Evolutionary conservation across 805 yeast genomes (phyloP), one percentile per base, ranked within the genome.

Genomic region (Lachancea mirantina): DNA sequence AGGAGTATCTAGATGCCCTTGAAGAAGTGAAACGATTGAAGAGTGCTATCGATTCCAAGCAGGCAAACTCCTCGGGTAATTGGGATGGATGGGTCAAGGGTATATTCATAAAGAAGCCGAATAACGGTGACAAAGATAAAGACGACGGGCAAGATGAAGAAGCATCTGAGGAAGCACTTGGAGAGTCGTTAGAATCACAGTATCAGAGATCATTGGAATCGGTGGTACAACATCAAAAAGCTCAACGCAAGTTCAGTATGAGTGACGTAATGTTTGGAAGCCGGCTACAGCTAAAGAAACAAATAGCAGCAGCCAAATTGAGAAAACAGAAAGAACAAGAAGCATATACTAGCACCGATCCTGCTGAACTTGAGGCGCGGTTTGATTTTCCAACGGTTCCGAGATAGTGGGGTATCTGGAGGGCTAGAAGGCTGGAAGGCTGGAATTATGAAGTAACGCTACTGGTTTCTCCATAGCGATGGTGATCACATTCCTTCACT

Each of bases 71-170:
- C 9, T 23, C 37, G 11, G 46, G 52, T 2, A 42, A 50, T 8
- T 55, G 61, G 61, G 60, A 57, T 29, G 42, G 48, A 1, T 57
- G 62, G 62, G 49, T 57, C 18, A 47, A 49, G 9, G 49, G 46
- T 8, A 13, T 55, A 4, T 47, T 55, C 24, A 39, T 40, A 9
- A 50, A 40, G 33, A 19, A 32, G 18, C 14, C 34, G 11, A 14
- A 21, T 3, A 19, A 25, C 3, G 25, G 27, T 2, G 29, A 23
- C 4, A 14, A 15, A 4, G 15, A 22, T 7, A 14, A 28, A 3
- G 30, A 35, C 14, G 25, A 8, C 2, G 8, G 4, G 14, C 20
- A 21, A 14, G 27, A 35, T 16, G 21, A 25, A 23, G 21, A 28
- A 16, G 15, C 30, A 14, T 39, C 20, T 2, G 14, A 33, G 8